Evolutionary conservation across 768 basidiomycete species (phyloP).

Genomic region (Boletus vermiculosoides): DNA sequence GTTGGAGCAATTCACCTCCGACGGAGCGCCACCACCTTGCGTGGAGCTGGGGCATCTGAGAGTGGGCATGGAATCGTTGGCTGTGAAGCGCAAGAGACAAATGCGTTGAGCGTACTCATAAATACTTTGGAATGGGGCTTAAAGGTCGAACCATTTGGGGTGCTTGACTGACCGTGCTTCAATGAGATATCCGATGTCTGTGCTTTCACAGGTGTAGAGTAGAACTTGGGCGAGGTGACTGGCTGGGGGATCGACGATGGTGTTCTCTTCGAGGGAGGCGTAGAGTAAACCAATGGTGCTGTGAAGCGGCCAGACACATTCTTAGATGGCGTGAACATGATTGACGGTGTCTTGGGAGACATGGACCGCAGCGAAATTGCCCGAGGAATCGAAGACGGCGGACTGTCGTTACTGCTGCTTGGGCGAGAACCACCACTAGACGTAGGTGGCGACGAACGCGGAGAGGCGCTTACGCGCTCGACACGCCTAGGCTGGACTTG

Average conservation of each 20-base stretch:
- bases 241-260: slow-evolving; percentile 66
- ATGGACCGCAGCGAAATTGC: slow-evolving; percentile 37
- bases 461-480: slow-evolving; percentile 8
- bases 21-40: slow-evolving; percentile 24
- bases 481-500: slow-evolving; percentile 2
- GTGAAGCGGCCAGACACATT: slow-evolving; percentile 28
- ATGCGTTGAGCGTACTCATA: slow-evolving; percentile 63
- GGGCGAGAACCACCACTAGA: slow-evolving; percentile 6
- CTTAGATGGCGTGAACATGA: slow-evolving; percentile 38
- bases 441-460: slow-evolving; percentile 12
- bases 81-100: slow-evolving; percentile 37
- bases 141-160: slow-evolving; percentile 61
- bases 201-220: slow-evolving; percentile 30
- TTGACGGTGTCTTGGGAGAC: slow-evolving; percentile 26
- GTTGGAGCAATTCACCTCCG: slow-evolving; percentile 33
- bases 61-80: slow-evolving; percentile 26
- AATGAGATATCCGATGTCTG: slow-evolving; percentile 38
- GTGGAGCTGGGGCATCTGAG: slow-evolving; percentile 41
- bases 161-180: slow-evolving; percentile 25
- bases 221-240: slow-evolving; percentile 39
- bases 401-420: slow-evolving; percentile 20
- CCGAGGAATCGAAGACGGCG: slow-evolving; percentile 56
- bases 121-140: slow-evolving; percentile 47
- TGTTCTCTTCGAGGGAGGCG: slow-evolving; percentile 54
- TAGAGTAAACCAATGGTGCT: slow-evolving; percentile 23